These are phyloP conservation scores for Citrus medica DNA, from an alignment of 345 rosid genomes.

Conservation along the genomic window DNA sequence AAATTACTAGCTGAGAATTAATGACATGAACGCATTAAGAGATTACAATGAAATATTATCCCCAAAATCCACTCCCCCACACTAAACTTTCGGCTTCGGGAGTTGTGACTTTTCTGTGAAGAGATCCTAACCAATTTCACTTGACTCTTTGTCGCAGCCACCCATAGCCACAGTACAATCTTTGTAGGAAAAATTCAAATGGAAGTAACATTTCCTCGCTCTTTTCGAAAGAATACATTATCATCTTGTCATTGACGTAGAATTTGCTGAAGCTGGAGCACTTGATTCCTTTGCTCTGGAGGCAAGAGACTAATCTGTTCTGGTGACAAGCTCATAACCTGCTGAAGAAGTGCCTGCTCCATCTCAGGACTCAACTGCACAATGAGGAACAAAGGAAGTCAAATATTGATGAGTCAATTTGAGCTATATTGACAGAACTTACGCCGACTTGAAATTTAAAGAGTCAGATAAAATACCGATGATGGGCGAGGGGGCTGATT, in stretches of 20 bases:
- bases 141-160: too few species aligned
- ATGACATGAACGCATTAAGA: background rate
- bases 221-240: background rate
- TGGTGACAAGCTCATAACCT: slow-evolving; percentile 96
- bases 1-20: background rate
- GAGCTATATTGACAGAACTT: background rate
- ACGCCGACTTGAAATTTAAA: background rate
- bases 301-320: slow-evolving; percentile 89
- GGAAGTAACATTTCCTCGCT: background rate
- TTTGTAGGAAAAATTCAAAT: background rate
- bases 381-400: background rate
- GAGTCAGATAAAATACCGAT: slow-evolving; percentile 36
- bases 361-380: slow-evolving; percentile 84
- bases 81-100: background rate
- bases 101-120: background rate
- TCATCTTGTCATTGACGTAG: slow-evolving; percentile 59
- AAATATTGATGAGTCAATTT: background rate
- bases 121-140: background rate
- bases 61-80: background rate
- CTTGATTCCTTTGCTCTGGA: slow-evolving; percentile 87
- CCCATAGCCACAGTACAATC: background rate
- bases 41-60: background rate
- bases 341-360: slow-evolving; percentile 97
- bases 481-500: slow-evolving; percentile 64
- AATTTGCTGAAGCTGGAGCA: slow-evolving; percentile 92